Base-by-base conservation (phyloP, 768 basidiomycete genomes). In the Tremella fuciformis region DNA sequence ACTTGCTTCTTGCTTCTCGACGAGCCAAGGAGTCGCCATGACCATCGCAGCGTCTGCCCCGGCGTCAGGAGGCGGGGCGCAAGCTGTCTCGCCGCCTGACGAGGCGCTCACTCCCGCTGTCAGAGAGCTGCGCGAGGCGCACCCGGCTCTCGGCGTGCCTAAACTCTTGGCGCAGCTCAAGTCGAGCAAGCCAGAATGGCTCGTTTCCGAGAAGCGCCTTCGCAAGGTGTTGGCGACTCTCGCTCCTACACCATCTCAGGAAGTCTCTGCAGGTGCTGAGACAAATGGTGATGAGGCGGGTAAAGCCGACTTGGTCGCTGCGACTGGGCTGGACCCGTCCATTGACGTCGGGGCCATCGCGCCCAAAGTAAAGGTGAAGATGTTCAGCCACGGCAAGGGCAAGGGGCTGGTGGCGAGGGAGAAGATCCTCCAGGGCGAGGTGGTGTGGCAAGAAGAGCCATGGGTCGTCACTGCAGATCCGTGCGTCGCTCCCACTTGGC, bases 151-250 rank as follows among this genome's bases (percentile, higher is more conserved):
- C 18, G 91, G 90, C 2, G 84, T 88, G 41, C 69, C 80, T 16
- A 92, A 89, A 77, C 80, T 89, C 2, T 86, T 88, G 55, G 78
- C 82, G 1, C 80, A 84, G 6, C 77, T 92, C 8, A 81, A 86
- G 13, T 74, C 80, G 13, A 77, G 79, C 9, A 78, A 88, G 64
- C 83, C 87, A 1, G 79, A 82, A 21, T 92, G 89, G 88, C 74
- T 81, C 0, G 88, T 91, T 63, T 88, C 88, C 73, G 91, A 92
- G 76, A 91, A 90, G 69, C 83, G 91, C 21, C 82, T 86, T 3
- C 79, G 85, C 48, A 91, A 88, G 74, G 78, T 88, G 49, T 77
- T 91, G 1, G 85, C 87, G 62, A 78, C 70, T 18, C 82, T 83
- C 58, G 84, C 84, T 0, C 78, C 86, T 29, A 76, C 83, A 19